These are phyloP conservation scores for Phytopythium ostracodes DNA, from an alignment of 352 stramenopile species.

Conservation along the genomic window DNA sequence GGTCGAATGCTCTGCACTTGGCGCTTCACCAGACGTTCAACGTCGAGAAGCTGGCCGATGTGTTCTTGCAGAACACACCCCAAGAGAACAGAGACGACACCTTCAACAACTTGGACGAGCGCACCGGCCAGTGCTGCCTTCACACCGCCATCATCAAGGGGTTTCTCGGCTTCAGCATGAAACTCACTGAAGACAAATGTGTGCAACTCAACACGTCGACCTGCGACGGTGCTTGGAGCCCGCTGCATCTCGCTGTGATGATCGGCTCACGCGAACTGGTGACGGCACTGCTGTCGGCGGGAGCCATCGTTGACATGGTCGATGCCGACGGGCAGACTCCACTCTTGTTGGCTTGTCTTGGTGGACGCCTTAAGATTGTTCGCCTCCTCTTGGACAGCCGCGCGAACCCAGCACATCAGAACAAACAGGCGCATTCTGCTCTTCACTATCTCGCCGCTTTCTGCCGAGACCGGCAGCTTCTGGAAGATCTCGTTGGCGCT, in stretches of 20 bases:
- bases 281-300: constrained; percentile 35
- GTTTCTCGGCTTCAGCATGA: constrained; percentile 38
- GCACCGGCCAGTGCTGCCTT: constrained; percentile 40
- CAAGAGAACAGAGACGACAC: constrained; percentile 11
- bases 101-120: constrained; percentile 43
- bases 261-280: constrained; percentile 44
- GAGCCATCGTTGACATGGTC: constrained; percentile 55
- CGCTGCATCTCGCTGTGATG: constrained; percentile 64
- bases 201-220: constrained; percentile 49
- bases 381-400: constrained; percentile 37
- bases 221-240: constrained; percentile 40
- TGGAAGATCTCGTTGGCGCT: constrained; percentile 40
- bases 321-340: constrained; percentile 59
- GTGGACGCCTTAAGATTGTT: constrained; percentile 43
- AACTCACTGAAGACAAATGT: constrained; percentile 34
- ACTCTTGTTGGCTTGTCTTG: constrained; percentile 53
- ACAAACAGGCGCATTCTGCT: constrained; percentile 57
- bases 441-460: constrained; percentile 68
- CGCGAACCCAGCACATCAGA: constrained; percentile 61
- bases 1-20: constrained; percentile 57
- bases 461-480: constrained; percentile 42
- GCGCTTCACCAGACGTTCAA: constrained; percentile 60
- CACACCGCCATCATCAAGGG: constrained; percentile 65
- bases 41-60: constrained; percentile 44
- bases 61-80: constrained; percentile 22